A percentile compares a stretch with the other conserved stretches of the same genome.
Evolutionary conservation across 257 asterid species (phyloP).

Genomic region (Przewalskia tangutica): DNA sequence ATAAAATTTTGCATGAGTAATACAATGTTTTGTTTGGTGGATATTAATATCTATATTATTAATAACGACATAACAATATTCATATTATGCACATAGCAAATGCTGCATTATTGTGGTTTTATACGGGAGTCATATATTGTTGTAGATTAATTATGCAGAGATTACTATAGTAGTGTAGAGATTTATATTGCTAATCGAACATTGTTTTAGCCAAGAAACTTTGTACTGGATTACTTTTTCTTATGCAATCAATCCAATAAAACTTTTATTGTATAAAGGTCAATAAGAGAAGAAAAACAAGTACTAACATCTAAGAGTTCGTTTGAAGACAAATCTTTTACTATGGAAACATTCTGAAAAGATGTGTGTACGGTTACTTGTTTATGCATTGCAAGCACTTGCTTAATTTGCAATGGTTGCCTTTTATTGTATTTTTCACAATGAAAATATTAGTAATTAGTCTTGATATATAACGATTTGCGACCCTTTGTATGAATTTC

Average conservation of each 20-base stretch:
- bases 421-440: neutral
- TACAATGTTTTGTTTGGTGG: too few species aligned
- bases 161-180: too few species aligned
- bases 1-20: too few species aligned
- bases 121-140: too few species aligned
- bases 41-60: too few species aligned
- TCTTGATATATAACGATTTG: neutral
- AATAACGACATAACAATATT: too few species aligned
- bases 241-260: neutral
- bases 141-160: too few species aligned
- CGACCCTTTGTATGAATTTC: neutral
- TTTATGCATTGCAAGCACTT: neutral
- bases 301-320: neutral
- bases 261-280: neutral
- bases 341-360: constrained; percentile 3
- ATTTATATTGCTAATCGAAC: neutral
- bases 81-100: too few species aligned
- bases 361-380: neutral
- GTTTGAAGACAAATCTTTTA: constrained; percentile 8
- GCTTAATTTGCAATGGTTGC: neutral
- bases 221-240: neutral
- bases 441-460: neutral
- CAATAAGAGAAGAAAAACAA: neutral
- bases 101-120: too few species aligned
- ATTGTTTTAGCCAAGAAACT: neutral